A percentile compares a stretch with the other conserved stretches of the same genome.
phyloP scores from a whole-genome alignment of 2,329 filamentous ascomycete genomes.

The Ascochyta pisi region DNA sequence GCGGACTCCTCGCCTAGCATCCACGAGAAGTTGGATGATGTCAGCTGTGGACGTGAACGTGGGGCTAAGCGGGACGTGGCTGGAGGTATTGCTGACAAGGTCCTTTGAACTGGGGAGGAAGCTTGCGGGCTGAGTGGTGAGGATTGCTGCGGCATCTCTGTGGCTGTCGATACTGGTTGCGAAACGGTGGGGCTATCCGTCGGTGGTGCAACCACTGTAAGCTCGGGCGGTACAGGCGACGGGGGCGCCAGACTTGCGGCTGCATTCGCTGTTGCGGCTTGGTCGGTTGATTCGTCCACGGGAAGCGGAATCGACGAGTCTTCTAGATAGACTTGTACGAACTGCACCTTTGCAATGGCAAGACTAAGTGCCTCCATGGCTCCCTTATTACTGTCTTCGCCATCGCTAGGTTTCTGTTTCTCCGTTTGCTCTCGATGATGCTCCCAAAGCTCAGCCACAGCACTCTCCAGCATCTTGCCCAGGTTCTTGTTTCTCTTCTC shows the following conservation, averaged over 20 bases:
- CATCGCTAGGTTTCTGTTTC: conserved; percentile 35
- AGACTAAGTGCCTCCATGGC: conserved; percentile 53
- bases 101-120: conserved; percentile 23
- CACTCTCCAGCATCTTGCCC: conserved; percentile 71
- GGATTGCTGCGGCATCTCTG: conserved; percentile 6
- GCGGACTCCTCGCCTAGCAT: conserved; percentile 64
- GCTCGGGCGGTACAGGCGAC: conserved; percentile 24
- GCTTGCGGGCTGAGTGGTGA: conserved; percentile 19
- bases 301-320: conserved; percentile 55
- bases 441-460: conserved; percentile 68
- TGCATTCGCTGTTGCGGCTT: conserved; percentile 33
- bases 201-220: conserved; percentile 32
- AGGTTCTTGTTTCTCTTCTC: conserved; percentile 72
- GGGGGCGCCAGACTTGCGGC: conserved; percentile 30
- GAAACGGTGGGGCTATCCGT: conserved; percentile 18
- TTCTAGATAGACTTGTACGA: conserved; percentile 59
- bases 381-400: conserved; percentile 36
- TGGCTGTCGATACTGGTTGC: conserved; percentile 9
- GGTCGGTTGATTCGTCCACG: conserved; percentile 43
- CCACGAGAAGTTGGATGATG: conserved; percentile 79
- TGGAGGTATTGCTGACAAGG: conserved; percentile 19
- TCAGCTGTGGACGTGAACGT: conserved; percentile 68
- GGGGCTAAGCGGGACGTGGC: conserved; percentile 37
- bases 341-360: conserved; percentile 59
- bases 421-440: conserved; percentile 62